Evolutionary conservation across 176 grass and related monocot species (phyloP).

Genomic region (Zea luxurians): DNA sequence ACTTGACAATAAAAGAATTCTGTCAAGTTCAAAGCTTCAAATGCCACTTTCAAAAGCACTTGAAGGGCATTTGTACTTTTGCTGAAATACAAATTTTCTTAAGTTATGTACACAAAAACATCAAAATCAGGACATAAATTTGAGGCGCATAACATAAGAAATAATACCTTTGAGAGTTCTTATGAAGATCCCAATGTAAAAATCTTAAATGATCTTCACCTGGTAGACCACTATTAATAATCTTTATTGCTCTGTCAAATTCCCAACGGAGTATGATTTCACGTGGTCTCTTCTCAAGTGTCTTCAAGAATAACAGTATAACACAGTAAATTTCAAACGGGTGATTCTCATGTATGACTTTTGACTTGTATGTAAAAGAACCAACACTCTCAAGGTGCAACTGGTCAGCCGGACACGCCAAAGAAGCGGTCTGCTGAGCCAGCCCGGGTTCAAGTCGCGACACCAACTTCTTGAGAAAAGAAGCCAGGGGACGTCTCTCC

Average conservation of each 20-base stretch:
- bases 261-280: slow-evolving; percentile 82
- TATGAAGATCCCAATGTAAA: slow-evolving; percentile 98
- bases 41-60: slow-evolving; percentile 74
- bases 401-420: too few relatives aligned
- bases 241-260: slow-evolving; percentile 80
- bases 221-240: slow-evolving; percentile 70
- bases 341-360: slow-evolving; percentile 20
- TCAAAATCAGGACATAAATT: slow-evolving; percentile 7
- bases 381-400: too few relatives aligned
- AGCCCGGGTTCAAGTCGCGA: too few relatives aligned
- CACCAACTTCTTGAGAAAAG: too few relatives aligned
- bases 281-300: slow-evolving; percentile 72
- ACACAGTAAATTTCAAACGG: slow-evolving; percentile 28
- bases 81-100: slow-evolving; percentile 45
- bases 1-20: slow-evolving; percentile 79
- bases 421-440: too few relatives aligned
- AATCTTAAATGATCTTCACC: slow-evolving; percentile 74
- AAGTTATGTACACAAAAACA: slow-evolving; percentile 37
- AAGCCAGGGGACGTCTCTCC: too few relatives aligned
- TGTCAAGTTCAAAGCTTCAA: slow-evolving; percentile 76
- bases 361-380: neutral
- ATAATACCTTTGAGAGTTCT: slow-evolving; percentile 73
- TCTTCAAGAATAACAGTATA: slow-evolving; percentile 49
- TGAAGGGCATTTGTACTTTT: slow-evolving; percentile 74
- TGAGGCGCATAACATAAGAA: slow-evolving; percentile 10